These are phyloP conservation scores for Leccinum subtestaceum DNA, from an alignment of 768 basidiomycete genomes.

Conservation along the genomic window DNA sequence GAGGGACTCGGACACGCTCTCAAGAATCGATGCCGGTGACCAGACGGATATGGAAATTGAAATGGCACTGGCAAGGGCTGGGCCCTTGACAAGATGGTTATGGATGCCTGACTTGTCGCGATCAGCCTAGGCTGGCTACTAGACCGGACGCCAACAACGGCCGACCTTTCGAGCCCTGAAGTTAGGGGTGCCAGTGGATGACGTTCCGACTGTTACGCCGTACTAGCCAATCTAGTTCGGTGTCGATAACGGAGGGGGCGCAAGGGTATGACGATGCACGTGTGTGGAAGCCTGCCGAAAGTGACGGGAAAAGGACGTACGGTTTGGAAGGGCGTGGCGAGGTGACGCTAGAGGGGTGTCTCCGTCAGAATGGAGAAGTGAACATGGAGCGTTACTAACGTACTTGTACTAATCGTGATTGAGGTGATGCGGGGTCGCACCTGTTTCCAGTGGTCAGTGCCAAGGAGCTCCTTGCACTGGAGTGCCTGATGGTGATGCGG, in stretches of 20 bases:
- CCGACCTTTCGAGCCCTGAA: background rate
- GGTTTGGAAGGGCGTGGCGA: background rate
- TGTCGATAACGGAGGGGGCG: background rate
- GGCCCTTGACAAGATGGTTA: background rate
- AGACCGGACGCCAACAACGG: background rate
- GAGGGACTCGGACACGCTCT: constrained; percentile 6
- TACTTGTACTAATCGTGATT: background rate
- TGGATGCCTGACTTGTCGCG: background rate
- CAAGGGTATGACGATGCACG: background rate
- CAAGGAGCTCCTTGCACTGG: background rate
- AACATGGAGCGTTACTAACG: background rate
- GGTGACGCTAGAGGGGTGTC: background rate
- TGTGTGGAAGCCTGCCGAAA: constrained; percentile 3
- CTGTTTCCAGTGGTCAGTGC: background rate
- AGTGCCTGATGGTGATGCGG: constrained; percentile 8
- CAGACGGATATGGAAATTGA: constrained; percentile 2
- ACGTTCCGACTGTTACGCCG: background rate
- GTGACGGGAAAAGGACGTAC: background rate
- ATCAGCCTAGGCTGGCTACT: background rate
- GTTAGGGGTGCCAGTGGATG: background rate
- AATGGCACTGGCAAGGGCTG: background rate
- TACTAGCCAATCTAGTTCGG: background rate
- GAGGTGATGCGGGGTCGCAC: background rate
- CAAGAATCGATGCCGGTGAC: constrained; percentile 1
- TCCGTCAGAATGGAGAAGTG: background rate